Evolutionary conservation across 495 filamentous ascomycete genomes (phyloP).

Genomic region (Penicillium subrubescens): DNA sequence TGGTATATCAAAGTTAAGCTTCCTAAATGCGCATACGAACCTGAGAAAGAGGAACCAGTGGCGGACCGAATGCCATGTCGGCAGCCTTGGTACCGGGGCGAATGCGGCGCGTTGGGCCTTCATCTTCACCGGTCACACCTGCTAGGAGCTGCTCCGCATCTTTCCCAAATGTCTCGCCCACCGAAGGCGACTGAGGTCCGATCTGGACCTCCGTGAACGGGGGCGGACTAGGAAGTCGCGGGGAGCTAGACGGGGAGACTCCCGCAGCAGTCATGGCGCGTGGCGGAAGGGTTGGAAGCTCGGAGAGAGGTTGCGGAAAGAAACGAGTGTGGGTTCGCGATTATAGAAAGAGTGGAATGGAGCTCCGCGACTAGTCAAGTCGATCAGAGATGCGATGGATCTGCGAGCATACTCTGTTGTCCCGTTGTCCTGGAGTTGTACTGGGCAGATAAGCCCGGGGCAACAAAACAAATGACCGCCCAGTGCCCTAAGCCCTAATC

Average conservation of each 20-base stretch:
- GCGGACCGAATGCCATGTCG: conserved; percentile 90
- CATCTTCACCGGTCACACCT: conserved; percentile 54
- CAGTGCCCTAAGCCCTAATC: conserved; percentile 46
- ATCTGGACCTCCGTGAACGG: conserved; percentile 90
- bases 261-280: conserved; percentile 50
- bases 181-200: conserved; percentile 75
- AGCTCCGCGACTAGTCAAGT: conserved; percentile 18
- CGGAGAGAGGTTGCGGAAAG: conserved; percentile 19
- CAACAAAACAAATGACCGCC: conserved; percentile 33
- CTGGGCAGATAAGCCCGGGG: conserved; percentile 20
- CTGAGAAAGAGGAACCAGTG: conserved; percentile 80
- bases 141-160: conserved; percentile 40
- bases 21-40: conserved; percentile 46
- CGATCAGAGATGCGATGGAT: conserved; percentile 20
- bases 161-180: conserved; percentile 53
- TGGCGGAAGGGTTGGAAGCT: conserved; percentile 1
- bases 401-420: conserved; percentile 18
- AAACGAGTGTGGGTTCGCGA: conserved; percentile 25
- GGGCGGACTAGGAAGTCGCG: conserved; percentile 84
- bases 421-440: conserved; percentile 12
- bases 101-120: conserved; percentile 78
- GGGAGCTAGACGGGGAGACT: conserved; percentile 76
- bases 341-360: conserved; percentile 27
- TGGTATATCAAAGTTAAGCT: background rate
- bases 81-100: conserved; percentile 86